Conservation (phyloP, 768 basidiomycete species). For the Auriscalpium vulgare region DNA sequence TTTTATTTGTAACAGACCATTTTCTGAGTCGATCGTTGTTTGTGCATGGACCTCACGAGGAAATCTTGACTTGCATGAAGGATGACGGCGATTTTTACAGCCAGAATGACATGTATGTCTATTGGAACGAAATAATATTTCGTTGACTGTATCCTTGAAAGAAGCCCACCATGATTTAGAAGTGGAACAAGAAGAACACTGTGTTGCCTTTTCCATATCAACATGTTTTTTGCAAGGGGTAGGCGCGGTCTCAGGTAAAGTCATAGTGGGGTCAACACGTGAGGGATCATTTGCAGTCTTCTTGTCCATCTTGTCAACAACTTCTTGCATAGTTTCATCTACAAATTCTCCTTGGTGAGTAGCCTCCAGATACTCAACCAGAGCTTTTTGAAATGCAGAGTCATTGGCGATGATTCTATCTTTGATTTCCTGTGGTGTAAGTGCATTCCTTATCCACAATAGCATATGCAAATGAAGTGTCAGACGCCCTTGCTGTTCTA, state of each 20-base stretch:
- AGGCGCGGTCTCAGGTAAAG: no score
- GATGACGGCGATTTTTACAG: slow-evolving; percentile 20
- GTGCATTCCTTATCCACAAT: slow-evolving; percentile 7
- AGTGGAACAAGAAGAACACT: no score
- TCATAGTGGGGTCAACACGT: no score
- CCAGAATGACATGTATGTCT: slow-evolving; percentile 15
- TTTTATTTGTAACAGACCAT: slow-evolving; percentile 23
- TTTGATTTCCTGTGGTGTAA: slow-evolving; percentile 14
- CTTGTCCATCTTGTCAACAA: background rate
- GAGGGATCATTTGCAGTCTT: background rate
- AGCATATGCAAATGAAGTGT: slow-evolving; percentile 18
- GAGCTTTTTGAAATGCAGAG: slow-evolving; percentile 5
- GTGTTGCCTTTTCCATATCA: no score
- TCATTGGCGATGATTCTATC: slow-evolving; percentile 8
- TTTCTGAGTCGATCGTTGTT: slow-evolving; percentile 21
- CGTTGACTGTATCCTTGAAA: slow-evolving; percentile 5
- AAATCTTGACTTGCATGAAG: slow-evolving; percentile 29
- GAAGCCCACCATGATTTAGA: background rate
- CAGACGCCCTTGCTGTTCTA: slow-evolving; percentile 1
- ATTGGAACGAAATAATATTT: slow-evolving; percentile 3
- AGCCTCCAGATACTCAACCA: slow-evolving; percentile 10
- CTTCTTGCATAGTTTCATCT: background rate
- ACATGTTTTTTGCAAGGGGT: no score
- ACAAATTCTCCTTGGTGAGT: slow-evolving; percentile 10
- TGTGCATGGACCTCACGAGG: slow-evolving; percentile 22